These are phyloP conservation scores for Rhodofomes roseus DNA, from an alignment of 1,284 basidiomycete species.

Conservation along the genomic window DNA sequence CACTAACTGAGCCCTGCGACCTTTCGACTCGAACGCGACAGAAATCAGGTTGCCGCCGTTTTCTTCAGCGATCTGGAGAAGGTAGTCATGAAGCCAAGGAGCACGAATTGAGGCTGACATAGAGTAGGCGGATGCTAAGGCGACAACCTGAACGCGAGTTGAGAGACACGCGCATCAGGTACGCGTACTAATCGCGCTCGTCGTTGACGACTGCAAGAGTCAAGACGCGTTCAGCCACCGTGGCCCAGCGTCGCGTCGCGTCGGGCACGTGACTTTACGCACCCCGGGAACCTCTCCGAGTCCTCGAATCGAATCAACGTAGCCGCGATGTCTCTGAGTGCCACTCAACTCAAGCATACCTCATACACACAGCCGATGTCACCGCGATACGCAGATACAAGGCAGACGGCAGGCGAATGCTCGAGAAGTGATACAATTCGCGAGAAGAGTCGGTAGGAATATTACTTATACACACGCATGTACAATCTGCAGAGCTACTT, in stretches of 20 bases:
- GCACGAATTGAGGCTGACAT: slow-evolving; percentile 40
- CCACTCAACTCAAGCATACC: too few relatives aligned
- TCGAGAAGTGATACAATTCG: background rate
- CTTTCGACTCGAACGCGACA: slow-evolving; percentile 29
- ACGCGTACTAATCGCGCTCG: background rate
- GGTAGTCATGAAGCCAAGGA: slow-evolving; percentile 53
- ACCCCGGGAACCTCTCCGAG: too few relatives aligned
- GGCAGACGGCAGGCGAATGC: background rate
- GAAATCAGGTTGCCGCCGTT: slow-evolving; percentile 41
- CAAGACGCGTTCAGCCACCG: background rate
- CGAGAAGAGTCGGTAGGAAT: background rate
- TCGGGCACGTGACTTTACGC: background rate
- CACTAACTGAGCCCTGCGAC: slow-evolving; percentile 49
- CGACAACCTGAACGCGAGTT: too few relatives aligned
- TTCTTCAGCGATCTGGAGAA: slow-evolving; percentile 43
- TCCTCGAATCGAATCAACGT: too few relatives aligned
- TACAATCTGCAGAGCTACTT: slow-evolving; percentile 7
- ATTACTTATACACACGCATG: background rate
- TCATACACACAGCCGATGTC: too few relatives aligned
- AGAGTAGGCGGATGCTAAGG: background rate
- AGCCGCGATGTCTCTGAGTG: too few relatives aligned
- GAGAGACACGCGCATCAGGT: background rate
- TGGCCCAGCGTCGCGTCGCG: background rate
- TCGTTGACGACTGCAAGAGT: too few relatives aligned
- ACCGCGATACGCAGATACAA: background rate